A percentile compares a stretch with the other conserved stretches of the same genome.
Evolutionary conservation across 192 early-diverging fungal species (phyloP).

Genomic region (Diversispora epigaea): DNA sequence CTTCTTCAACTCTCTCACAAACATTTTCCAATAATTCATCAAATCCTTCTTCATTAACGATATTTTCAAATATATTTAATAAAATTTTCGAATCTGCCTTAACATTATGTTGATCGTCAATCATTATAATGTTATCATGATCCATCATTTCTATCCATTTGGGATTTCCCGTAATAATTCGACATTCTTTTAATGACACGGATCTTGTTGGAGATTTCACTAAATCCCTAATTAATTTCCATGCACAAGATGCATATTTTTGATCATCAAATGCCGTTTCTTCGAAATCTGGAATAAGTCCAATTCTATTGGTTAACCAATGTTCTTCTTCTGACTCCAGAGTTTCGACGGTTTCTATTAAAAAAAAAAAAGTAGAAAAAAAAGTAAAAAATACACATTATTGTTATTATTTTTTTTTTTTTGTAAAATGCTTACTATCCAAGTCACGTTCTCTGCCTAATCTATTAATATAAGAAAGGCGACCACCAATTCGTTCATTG

Average conservation of each 20-base stretch:
- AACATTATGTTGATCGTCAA: constrained; percentile 7
- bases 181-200: constrained; percentile 9
- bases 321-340: constrained; percentile 11
- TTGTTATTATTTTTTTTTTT: neutral
- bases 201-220: constrained; percentile 5
- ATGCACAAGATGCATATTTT: constrained; percentile 30
- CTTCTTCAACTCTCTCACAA: constrained; percentile 25
- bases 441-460: constrained; percentile 21
- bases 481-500: constrained; percentile 14
- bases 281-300: constrained; percentile 29
- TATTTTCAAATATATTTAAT: constrained; percentile 11
- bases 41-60: constrained; percentile 15
- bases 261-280: constrained; percentile 28
- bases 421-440: neutral
- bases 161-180: constrained; percentile 22
- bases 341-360: neutral
- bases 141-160: constrained; percentile 10
- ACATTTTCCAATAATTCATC: constrained; percentile 25
- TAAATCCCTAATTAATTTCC: constrained; percentile 20
- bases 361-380: neutral
- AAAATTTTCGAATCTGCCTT: constrained; percentile 30
- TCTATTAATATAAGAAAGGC: constrained; percentile 21
- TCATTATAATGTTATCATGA: constrained; percentile 29
- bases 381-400: neutral
- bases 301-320: constrained; percentile 19